Evolutionary conservation across 306 rosid species (phyloP), one percentile per base, ranked within the genome.

Genomic region (Begonia masoniana): DNA sequence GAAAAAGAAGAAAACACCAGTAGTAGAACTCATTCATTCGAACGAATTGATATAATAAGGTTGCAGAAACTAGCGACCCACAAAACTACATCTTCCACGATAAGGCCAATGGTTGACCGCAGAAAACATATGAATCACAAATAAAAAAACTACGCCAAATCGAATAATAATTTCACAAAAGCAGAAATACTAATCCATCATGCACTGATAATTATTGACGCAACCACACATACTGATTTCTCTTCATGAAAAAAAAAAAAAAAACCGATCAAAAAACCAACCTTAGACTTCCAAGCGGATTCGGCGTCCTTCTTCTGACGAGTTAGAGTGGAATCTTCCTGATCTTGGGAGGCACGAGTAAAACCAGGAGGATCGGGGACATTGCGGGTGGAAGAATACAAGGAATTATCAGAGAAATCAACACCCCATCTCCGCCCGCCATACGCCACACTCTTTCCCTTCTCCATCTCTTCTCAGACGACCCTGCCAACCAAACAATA

Each of bases 221-320:
- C 49, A 45, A 45, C 49, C 15, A 1, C 49, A 45, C 15, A 12
- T 45, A 9, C 13, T 45, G 39, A 31, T 31, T 31, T 31, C 39
- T 5, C 39, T 6, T 31, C 8, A 7, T 31, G 39, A 31, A 31
- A 17, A 17, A 21, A 21, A 21, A 21, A 21, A 2, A 2, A 21
- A 21, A 21, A 21, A 2, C 2, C 9, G 13, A 9, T 9, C 2
- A 2, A 61, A 12, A 10, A 11, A 10, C 49, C 10, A 19, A 79
- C 99, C 94, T 86, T 94, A 13, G 99, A 11, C 71, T 92, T 92
- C 99, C 99, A 92, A 21, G 50, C 79, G 66, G 99, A 76, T 76
- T 86, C 99, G 2, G 99, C 96, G 35, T 83, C 99, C 69, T 92
- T 92, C 78, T 81, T 92, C 24, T 92, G 96, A 63, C 94, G 94